Evolutionary conservation across 73 alveolate genomes (phyloP).

Genomic region (Paramecium biaurelia): DNA sequence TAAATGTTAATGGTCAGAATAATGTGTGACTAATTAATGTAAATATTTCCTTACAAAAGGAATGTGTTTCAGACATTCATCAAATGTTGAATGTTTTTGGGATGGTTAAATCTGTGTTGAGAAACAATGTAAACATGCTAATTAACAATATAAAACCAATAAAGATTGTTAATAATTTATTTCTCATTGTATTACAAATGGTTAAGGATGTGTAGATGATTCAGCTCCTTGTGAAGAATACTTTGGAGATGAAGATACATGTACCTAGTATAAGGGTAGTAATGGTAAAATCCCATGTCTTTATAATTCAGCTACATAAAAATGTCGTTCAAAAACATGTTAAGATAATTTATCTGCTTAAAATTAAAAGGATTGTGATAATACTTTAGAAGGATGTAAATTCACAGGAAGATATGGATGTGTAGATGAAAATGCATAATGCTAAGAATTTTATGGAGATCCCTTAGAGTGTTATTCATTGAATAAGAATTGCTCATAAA

Average conservation of each 20-base stretch:
- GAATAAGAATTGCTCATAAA: neutral
- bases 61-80: neutral
- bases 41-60: neutral
- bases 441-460: neutral
- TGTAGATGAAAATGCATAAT: neutral
- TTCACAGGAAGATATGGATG: neutral
- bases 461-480: neutral
- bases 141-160: neutral
- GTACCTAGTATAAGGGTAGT: neutral
- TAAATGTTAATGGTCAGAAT: neutral
- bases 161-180: neutral
- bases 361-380: neutral
- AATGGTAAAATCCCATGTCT: conserved; percentile 1
- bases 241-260: neutral
- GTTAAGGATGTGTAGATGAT: neutral
- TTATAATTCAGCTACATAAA: neutral
- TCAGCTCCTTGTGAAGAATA: conserved; percentile 19
- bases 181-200: neutral
- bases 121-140: neutral
- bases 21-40: neutral
- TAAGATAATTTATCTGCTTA: neutral
- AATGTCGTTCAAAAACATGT: neutral
- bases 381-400: neutral
- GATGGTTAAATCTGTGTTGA: neutral
- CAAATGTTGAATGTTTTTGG: neutral